These are phyloP conservation scores for Trichoderma aggressivum DNA, from an alignment of 2,329 filamentous ascomycete genomes.

Conservation along the genomic window DNA sequence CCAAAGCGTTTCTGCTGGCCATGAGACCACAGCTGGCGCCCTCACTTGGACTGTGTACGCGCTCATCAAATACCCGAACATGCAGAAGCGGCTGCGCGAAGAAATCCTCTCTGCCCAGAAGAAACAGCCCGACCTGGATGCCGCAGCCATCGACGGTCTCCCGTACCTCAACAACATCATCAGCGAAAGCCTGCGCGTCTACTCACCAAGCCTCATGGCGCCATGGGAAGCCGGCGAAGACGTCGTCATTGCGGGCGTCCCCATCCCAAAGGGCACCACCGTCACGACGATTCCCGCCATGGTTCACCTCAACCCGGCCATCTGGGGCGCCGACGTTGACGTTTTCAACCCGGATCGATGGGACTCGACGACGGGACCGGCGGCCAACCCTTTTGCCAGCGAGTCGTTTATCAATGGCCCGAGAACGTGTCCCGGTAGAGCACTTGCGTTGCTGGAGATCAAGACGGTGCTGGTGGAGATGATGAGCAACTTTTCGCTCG, in stretches of 20 bases:
- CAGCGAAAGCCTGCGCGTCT: slow-evolving; percentile 43
- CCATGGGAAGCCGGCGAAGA: slow-evolving; percentile 35
- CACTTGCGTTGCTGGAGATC: slow-evolving; percentile 36
- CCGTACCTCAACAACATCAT: slow-evolving; percentile 41
- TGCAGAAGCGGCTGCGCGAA: slow-evolving; percentile 39
- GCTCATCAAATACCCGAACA: slow-evolving; percentile 37
- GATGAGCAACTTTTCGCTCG: slow-evolving; percentile 29
- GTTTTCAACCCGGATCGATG: slow-evolving; percentile 40
- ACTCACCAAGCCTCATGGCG: slow-evolving; percentile 34
- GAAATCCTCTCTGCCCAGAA: slow-evolving; percentile 30
- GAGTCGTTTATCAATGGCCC: slow-evolving; percentile 38
- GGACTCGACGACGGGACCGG: slow-evolving; percentile 27
- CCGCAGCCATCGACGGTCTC: slow-evolving; percentile 30
- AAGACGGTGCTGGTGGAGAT: slow-evolving; percentile 36
- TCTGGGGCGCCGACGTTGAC: slow-evolving; percentile 38
- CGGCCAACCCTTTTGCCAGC: slow-evolving; percentile 32
- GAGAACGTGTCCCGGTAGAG: slow-evolving; percentile 38
- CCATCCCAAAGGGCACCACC: slow-evolving; percentile 38
- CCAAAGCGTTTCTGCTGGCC: slow-evolving; percentile 30
- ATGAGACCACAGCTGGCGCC: slow-evolving; percentile 44
- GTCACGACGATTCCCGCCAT: slow-evolving; percentile 37
- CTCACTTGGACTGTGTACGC: slow-evolving; percentile 43
- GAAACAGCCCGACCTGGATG: neutral
- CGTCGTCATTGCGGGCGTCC: slow-evolving; percentile 34
- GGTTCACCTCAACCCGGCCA: slow-evolving; percentile 33